Evolutionary conservation across 116 monocot species (phyloP), one percentile per base, ranked within the genome.

Genomic region (Phalaenopsis hybrid): DNA sequence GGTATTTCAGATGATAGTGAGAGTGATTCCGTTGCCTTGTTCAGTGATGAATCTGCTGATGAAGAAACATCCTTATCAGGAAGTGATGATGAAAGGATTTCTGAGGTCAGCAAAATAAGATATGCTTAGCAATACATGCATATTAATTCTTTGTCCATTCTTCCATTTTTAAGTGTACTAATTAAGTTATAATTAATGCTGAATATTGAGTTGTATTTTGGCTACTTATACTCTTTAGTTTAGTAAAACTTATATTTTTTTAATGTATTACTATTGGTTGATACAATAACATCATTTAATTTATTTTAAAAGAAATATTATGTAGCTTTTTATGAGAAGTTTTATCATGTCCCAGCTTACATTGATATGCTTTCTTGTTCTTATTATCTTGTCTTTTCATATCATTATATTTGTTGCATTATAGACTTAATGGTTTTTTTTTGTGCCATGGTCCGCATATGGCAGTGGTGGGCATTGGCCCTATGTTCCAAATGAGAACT

Each of bases 1-100:
- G 80, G 57, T 20, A 79, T 34, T 77, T 87, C 88, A 57, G 88
- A 83, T 73, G 81, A 37, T 57, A 23, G 16, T 75, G 88, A 61
- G 28, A 81, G 67, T 81, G 84, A 83, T 55, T 86, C 90, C 16
- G 45, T 61, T 81, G 82, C 82, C 43, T 79, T 79, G 45, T 73
- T 85, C 72, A 49, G 68, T 78, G 86, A 88, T 49, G 88, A 88
- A 68, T 89, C 76, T 8, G 85, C 82, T 37, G 75, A 37, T 75
- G 84, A 88, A 65, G 81, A 80, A 51, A 44, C 57, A 15, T 83
- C 80, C 17, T 81, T 13, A 20, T 81, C 76, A 49, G 81, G 83
- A 51, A 89, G 49, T 79, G 88, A 88, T 70, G 81, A 80, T 74
- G 90, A 85, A 20, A 81, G 57, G 44, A 80, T 79, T 48, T 44